Evolutionary conservation across 306 rosid genomes (phyloP), one percentile per base, ranked within the genome.

Genomic region (Abrus pulchellus): DNA sequence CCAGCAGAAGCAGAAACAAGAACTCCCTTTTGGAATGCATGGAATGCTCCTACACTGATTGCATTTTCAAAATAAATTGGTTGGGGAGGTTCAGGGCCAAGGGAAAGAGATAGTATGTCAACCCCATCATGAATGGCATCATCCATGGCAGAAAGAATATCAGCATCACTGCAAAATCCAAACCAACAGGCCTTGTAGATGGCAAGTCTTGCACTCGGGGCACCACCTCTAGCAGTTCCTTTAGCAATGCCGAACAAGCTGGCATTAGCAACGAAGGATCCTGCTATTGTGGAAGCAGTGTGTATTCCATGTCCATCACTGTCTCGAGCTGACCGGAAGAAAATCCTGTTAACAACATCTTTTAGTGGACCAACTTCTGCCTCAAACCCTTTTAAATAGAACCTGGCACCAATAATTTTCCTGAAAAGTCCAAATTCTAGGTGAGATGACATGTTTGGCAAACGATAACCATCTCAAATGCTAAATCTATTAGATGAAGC

Each of bases 181-280:
- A 92, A 92, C 94, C 97, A 92, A 36, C 97, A 90, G 13, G 90
- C 92, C 86, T 92, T 88, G 88, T 88, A 90, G 86, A 92, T 90
- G 30, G 90, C 88, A 29, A 90, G 93, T 77, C 93, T 90, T 13
- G 91, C 91, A 48, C 86, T 68, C 49, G 85, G 89, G 3, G 88
- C 90, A 32, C 92, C 97, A 5, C 94, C 97, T 83, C 94, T 87
- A 30, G 91, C 90, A 34, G 88, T 86, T 80, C 97, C 94, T 67
- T 33, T 79, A 65, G 86, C 97, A 43, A 90, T 82, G 27, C 92
- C 92, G 9, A 87, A 82, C 43, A 87, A 77, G 78, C 94, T 92
- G 40, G 82, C 88, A 60, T 87, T 80, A 0, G 38, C 69, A 13
- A 88, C 89, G 64, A 47, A n/a, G 1, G 91, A 86, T 76, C 93